These are phyloP conservation scores for Cicer chorassanicum DNA, from an alignment of 306 rosid genomes.

Conservation along the genomic window DNA sequence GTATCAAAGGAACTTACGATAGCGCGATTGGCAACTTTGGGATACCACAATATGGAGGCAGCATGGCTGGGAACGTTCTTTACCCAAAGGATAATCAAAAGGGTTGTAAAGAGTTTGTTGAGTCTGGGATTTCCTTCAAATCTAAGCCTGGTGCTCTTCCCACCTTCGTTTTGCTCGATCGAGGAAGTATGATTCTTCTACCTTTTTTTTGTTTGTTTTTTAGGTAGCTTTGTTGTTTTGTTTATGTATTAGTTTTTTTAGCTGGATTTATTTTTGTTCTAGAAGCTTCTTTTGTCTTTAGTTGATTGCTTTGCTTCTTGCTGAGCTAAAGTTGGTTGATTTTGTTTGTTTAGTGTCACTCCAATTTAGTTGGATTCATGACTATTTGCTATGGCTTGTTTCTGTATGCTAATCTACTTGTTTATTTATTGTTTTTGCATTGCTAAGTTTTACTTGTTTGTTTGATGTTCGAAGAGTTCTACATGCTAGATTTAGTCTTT, in stretches of 20 bases:
- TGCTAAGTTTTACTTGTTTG: background rate
- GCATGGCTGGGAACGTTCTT: slow-evolving; percentile 88
- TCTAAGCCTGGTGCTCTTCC: slow-evolving; percentile 90
- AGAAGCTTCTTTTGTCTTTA: background rate
- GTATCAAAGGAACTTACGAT: slow-evolving; percentile 75
- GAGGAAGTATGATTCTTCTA: slow-evolving; percentile 71
- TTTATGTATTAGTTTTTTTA: slow-evolving; percentile 25
- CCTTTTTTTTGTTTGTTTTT: slow-evolving; percentile 4
- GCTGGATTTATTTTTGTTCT: slow-evolving; percentile 18
- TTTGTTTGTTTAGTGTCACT: slow-evolving; percentile 14
- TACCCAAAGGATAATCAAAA: slow-evolving; percentile 85
- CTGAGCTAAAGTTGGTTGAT: slow-evolving; percentile 23
- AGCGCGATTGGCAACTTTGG: slow-evolving; percentile 99
- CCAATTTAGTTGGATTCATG: slow-evolving; percentile 22
- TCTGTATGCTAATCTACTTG: background rate
- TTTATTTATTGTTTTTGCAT: background rate
- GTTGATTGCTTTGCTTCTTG: slow-evolving; percentile 28
- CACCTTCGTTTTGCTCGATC: slow-evolving; percentile 86
- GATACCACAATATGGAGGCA: slow-evolving; percentile 97
- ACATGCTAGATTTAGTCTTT: background rate
- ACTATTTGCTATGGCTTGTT: slow-evolving; percentile 22
- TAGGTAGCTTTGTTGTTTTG: background rate
- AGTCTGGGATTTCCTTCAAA: slow-evolving; percentile 70
- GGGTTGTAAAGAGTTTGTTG: slow-evolving; percentile 84
- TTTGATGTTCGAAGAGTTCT: slow-evolving; percentile 4